Evolutionary conservation across 192 early-diverging fungal genomes (phyloP).

Genomic region (Podila verticillata): DNA sequence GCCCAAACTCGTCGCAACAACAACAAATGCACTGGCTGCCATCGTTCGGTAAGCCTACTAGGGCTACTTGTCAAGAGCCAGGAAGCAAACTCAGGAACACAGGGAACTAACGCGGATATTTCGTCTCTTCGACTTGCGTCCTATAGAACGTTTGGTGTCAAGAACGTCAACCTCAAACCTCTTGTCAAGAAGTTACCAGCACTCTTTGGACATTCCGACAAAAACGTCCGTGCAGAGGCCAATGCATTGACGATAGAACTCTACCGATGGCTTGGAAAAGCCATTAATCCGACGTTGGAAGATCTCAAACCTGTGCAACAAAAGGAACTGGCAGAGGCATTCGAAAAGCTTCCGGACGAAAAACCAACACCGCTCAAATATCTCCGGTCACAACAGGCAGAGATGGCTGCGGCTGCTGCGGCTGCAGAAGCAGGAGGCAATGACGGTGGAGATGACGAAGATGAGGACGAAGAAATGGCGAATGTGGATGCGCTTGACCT

Average conservation of each 20-base stretch:
- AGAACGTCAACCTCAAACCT: constrained; percentile 82
- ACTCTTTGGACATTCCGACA: constrained; percentile 95
- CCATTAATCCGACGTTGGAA: constrained; percentile 78
- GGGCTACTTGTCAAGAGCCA: neutral
- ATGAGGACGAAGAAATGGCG: constrained; percentile 65
- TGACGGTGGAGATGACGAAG: constrained; percentile 53
- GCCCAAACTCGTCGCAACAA: constrained; percentile 89
- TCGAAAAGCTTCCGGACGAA: constrained; percentile 72
- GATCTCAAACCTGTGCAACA: constrained; percentile 95
- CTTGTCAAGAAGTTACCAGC: constrained; percentile 87
- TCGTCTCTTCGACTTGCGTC: neutral
- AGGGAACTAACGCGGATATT: neutral
- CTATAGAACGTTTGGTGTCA: constrained; percentile 79
- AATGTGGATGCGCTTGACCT: constrained; percentile 84
- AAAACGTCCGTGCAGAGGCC: constrained; percentile 90
- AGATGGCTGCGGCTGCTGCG: constrained; percentile 55
- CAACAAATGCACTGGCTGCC: constrained; percentile 68
- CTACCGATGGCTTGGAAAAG: constrained; percentile 92
- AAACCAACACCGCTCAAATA: constrained; percentile 74
- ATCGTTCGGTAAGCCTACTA: constrained; percentile 59
- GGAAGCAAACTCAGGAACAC: neutral
- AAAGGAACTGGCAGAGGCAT: constrained; percentile 91
- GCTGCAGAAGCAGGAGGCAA: constrained; percentile 43
- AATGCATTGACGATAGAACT: constrained; percentile 74
- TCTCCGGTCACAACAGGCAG: constrained; percentile 83